Conservation (phyloP, 345 rosid genomes). For the Citrus maxima region DNA sequence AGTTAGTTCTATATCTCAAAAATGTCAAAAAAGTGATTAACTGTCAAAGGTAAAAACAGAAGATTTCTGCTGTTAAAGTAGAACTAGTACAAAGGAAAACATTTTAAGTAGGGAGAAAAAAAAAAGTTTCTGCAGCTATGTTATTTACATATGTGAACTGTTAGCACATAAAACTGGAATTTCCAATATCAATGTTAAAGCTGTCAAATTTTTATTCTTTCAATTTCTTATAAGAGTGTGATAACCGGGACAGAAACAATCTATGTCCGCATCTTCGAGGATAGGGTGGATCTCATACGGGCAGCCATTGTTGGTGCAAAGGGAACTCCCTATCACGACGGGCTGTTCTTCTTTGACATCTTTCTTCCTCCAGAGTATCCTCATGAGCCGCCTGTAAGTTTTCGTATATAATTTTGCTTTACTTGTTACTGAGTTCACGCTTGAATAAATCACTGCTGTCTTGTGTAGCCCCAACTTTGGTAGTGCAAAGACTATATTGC, state of each 20-base stretch:
- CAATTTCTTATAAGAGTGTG: background rate
- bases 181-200: background rate
- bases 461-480: background rate
- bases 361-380: constrained; percentile 86
- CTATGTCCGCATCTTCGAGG: constrained; percentile 75
- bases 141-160: background rate
- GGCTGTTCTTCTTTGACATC: constrained; percentile 91
- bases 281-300: constrained; percentile 81
- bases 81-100: background rate
- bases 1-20: background rate
- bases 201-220: background rate
- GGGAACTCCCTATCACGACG: constrained; percentile 91
- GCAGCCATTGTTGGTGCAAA: constrained; percentile 83
- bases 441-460: constrained; percentile 2
- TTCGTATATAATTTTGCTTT: constrained; percentile 6
- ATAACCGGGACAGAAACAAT: constrained; percentile 57
- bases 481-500: background rate
- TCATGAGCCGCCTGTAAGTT: constrained; percentile 82
- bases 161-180: background rate
- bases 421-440: background rate
- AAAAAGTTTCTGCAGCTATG: background rate
- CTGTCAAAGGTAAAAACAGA: background rate
- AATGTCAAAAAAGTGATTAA: background rate
- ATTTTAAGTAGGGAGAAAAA: background rate
- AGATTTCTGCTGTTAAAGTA: background rate